phyloP scores from a whole-genome alignment of 2,329 filamentous ascomycete genomes.

The Cladophialophora yegresii region DNA sequence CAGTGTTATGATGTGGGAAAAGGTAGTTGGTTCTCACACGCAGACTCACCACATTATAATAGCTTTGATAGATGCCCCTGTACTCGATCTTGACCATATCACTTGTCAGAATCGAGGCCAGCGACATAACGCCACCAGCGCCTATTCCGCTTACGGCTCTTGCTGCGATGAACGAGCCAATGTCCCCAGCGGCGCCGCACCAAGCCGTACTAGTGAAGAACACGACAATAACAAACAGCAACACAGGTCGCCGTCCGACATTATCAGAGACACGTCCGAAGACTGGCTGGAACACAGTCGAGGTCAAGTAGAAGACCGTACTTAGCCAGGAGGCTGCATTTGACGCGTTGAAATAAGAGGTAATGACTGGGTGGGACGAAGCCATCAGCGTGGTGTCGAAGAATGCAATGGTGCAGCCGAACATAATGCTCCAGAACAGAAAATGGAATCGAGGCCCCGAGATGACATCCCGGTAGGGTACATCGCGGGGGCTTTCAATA shows the following conservation, averaged over 20 bases:
- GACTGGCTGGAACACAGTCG: conserved; percentile 73
- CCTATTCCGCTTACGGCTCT: conserved; percentile 71
- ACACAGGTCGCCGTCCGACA: conserved; percentile 62
- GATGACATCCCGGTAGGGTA: conserved; percentile 26
- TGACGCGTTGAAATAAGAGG: conserved; percentile 74
- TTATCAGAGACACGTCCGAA: conserved; percentile 74
- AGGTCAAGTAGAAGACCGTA: conserved; percentile 75
- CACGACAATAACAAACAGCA: conserved; percentile 63
- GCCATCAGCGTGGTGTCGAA: conserved; percentile 83
- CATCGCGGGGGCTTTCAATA: conserved; percentile 9
- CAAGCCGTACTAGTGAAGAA: conserved; percentile 68
- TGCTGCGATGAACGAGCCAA: conserved; percentile 70
- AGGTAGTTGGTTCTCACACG: background rate
- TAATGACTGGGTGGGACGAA: conserved; percentile 77
- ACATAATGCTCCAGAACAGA: conserved; percentile 62
- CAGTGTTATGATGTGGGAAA: background rate
- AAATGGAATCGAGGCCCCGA: conserved; percentile 57
- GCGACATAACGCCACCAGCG: conserved; percentile 68
- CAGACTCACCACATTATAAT: conserved; percentile 47
- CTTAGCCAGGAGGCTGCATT: conserved; percentile 82
- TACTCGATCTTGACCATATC: conserved; percentile 73
- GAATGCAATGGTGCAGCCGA: conserved; percentile 59
- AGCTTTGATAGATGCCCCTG: conserved; percentile 72
- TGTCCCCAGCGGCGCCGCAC: conserved; percentile 67
- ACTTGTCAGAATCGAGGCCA: conserved; percentile 70